Conservation (phyloP, 306 rosid genomes). For the Vigna hirtella region DNA sequence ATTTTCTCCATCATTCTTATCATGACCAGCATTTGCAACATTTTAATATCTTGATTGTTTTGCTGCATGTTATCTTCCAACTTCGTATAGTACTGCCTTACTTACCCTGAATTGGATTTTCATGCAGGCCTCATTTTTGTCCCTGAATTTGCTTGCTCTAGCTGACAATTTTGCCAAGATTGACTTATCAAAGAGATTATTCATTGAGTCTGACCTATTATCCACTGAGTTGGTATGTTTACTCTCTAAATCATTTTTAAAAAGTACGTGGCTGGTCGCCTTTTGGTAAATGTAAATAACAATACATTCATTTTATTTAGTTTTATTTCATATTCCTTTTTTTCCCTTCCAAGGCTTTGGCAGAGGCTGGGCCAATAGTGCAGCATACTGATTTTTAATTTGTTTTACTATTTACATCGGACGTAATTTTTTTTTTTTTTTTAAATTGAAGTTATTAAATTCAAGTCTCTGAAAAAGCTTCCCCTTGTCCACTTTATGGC, state of each 20-base stretch:
- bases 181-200: conserved; percentile 77
- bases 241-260: conserved; percentile 32
- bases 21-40: not conserved
- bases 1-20: conserved; percentile 29
- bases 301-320: not conserved
- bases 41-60: conserved; percentile 4
- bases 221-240: conserved; percentile 78
- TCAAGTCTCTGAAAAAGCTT: not conserved
- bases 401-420: conserved; percentile 16
- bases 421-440: not conserved
- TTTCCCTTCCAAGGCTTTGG: not conserved
- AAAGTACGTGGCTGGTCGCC: conserved; percentile 25
- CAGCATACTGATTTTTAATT: not conserved
- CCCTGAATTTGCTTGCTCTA: conserved; percentile 75
- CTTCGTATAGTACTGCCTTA: conserved; percentile 19
- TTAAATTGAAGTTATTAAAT: too few species aligned
- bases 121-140: conserved; percentile 75
- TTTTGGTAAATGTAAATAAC: conserved; percentile 17
- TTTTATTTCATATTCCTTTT: conserved; percentile 13
- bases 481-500: conserved; percentile 3
- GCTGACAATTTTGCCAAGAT: conserved; percentile 74
- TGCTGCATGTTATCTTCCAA: conserved; percentile 17
- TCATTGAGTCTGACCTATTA: conserved; percentile 73
- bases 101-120: conserved; percentile 36
- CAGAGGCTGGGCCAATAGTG: not conserved